Percentiles rank a stretch among this genome's conserved stretches.
phyloP scores from a whole-genome alignment of 179 eudicot genomes.

The Amaranthus tricolor region DNA sequence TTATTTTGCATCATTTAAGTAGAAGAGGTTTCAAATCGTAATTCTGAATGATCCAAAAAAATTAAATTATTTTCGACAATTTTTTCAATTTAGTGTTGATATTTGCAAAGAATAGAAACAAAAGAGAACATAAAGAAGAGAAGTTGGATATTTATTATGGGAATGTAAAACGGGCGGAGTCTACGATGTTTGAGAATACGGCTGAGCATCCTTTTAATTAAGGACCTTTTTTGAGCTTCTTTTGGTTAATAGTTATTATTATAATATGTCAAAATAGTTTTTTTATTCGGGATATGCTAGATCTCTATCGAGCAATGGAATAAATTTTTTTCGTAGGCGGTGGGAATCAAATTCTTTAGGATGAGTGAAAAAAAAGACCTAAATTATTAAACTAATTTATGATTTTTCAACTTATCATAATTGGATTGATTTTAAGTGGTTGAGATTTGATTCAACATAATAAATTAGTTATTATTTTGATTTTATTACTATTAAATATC shows the following conservation, averaged over 20 bases:
- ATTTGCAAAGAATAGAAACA: too few species aligned
- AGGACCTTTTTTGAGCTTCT: neutral
- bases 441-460: too few species aligned
- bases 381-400: neutral
- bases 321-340: neutral
- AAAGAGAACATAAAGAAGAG: neutral
- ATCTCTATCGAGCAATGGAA: neutral
- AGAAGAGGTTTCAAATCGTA: too few species aligned
- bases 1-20: neutral
- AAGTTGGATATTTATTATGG: neutral
- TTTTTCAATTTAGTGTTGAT: too few species aligned
- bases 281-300: neutral
- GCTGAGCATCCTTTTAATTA: neutral
- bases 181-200: neutral
- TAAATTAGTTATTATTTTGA: too few species aligned
- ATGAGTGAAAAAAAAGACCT: neutral
- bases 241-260: too few species aligned
- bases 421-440: neutral
- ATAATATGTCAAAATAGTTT: neutral
- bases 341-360: neutral
- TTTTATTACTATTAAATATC: too few species aligned
- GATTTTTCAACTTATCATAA: neutral
- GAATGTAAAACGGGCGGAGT: conserved; percentile 3
- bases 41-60: neutral
- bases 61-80: neutral